Conservation (phyloP, 106 monocot species). For the Dendrobium nobile region DNA sequence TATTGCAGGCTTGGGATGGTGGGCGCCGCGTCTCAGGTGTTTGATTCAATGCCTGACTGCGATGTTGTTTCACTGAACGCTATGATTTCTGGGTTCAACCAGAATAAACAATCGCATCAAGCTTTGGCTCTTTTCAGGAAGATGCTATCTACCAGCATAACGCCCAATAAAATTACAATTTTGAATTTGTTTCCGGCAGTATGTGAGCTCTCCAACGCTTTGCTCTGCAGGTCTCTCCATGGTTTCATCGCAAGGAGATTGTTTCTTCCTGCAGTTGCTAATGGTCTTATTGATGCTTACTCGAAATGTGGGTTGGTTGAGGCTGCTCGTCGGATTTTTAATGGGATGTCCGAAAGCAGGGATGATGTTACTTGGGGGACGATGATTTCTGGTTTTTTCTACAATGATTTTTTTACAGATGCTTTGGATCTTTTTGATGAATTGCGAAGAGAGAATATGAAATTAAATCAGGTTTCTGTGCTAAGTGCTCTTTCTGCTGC, state of each 20-base stretch:
- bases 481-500: constrained; percentile 60
- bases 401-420: constrained; percentile 28
- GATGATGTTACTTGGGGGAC: constrained; percentile 68
- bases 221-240: constrained; percentile 44
- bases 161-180: constrained; percentile 43
- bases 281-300: constrained; percentile 69
- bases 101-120: constrained; percentile 14
- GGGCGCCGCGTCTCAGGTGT: constrained; percentile 38
- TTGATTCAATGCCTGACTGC: constrained; percentile 33
- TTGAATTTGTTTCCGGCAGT: constrained; percentile 63
- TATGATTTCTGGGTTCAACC: constrained; percentile 52
- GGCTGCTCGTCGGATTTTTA: constrained; percentile 40
- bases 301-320: constrained; percentile 45
- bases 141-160: constrained; percentile 25
- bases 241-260: constrained; percentile 40
- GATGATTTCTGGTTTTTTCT: constrained; percentile 63
- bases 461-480: constrained; percentile 41
- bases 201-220: constrained; percentile 22
- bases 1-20: constrained; percentile 46
- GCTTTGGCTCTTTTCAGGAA: constrained; percentile 33
- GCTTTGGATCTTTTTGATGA: constrained; percentile 55
- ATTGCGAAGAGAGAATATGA: constrained; percentile 14
- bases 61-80: constrained; percentile 70
- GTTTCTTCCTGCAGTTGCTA: constrained; percentile 21
- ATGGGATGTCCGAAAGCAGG: constrained; percentile 22